A percentile compares a stretch with the other conserved stretches of the same genome.
These are phyloP conservation scores for Serendipita sp. DNA, from an alignment of 768 basidiomycete species.

Conservation along the genomic window DNA sequence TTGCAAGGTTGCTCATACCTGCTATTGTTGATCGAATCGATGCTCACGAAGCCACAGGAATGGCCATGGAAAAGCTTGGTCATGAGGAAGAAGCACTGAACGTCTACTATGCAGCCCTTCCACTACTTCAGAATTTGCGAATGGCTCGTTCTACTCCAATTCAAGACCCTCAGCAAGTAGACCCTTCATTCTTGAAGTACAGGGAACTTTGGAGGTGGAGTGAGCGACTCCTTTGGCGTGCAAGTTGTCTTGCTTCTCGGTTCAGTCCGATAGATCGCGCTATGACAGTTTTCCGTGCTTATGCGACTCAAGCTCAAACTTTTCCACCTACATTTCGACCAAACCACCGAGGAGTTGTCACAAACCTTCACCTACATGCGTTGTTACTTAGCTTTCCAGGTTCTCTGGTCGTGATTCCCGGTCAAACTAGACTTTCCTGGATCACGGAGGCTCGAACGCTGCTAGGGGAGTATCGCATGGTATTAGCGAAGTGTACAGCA, in stretches of 20 bases:
- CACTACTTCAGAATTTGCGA: conserved; percentile 40
- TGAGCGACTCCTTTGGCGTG: conserved; percentile 70
- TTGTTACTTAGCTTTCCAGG: conserved; percentile 28
- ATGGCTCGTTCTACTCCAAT: conserved; percentile 17
- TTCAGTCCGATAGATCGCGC: conserved; percentile 16
- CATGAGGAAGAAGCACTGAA: conserved; percentile 32
- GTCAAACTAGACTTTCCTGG: conserved; percentile 34
- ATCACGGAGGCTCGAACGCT: conserved; percentile 44
- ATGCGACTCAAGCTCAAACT: conserved; percentile 39
- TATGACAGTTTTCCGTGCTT: conserved; percentile 54
- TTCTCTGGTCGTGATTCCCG: conserved; percentile 12
- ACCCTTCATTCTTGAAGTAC: conserved; percentile 41
- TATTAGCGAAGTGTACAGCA: conserved; percentile 47
- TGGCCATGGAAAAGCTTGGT: conserved; percentile 9
- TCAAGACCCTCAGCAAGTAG: conserved; percentile 26
- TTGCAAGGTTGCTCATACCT: conserved; percentile 39
- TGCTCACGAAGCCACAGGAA: conserved; percentile 8
- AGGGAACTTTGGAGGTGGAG: conserved; percentile 80
- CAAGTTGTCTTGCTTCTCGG: conserved; percentile 45
- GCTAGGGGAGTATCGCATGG: conserved; percentile 51
- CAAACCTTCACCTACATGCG: conserved; percentile 56
- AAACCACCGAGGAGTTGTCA: conserved; percentile 51
- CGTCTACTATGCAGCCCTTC: conserved; percentile 37
- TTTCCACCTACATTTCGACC: conserved; percentile 75
- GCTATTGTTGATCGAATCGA: too few relatives aligned